Percentiles rank a stretch among this genome's conserved stretches.
These are phyloP conservation scores for Claviceps digitariae DNA, from an alignment of 2,329 filamentous ascomycete genomes.

Conservation along the genomic window DNA sequence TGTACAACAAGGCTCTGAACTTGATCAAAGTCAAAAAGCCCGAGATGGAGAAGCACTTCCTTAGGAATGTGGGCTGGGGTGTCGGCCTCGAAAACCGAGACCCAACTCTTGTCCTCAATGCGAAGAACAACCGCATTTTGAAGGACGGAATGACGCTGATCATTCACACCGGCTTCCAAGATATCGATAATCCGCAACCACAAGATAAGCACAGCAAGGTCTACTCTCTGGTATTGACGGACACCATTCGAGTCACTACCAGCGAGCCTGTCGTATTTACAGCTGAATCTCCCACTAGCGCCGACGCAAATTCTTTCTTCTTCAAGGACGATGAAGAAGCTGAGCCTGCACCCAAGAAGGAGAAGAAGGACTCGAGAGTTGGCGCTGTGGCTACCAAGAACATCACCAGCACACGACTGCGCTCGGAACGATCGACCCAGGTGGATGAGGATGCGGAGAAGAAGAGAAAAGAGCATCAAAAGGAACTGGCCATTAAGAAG, in stretches of 20 bases:
- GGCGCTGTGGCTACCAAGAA: slow-evolving; percentile 88
- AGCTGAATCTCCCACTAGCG: slow-evolving; percentile 77
- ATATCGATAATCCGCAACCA: slow-evolving; percentile 73
- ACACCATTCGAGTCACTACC: slow-evolving; percentile 79
- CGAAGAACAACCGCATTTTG: slow-evolving; percentile 67
- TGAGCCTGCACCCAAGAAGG: slow-evolving; percentile 75
- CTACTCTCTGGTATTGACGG: slow-evolving; percentile 82
- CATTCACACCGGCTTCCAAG: slow-evolving; percentile 78
- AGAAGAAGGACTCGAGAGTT: slow-evolving; percentile 70
- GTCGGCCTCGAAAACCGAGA: slow-evolving; percentile 90
- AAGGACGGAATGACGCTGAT: slow-evolving; percentile 97
- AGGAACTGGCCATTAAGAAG: slow-evolving; percentile 74
- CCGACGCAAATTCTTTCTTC: slow-evolving; percentile 94
- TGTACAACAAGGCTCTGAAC: slow-evolving; percentile 75
- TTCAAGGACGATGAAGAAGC: slow-evolving; percentile 94
- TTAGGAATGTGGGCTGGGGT: slow-evolving; percentile 82
- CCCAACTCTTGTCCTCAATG: slow-evolving; percentile 67
- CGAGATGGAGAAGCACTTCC: slow-evolving; percentile 86
- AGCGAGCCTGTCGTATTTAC: slow-evolving; percentile 82
- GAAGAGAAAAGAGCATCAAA: slow-evolving; percentile 80
- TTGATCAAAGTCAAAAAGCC: slow-evolving; percentile 84
- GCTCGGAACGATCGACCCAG: slow-evolving; percentile 79
- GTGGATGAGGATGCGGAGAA: slow-evolving; percentile 83
- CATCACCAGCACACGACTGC: slow-evolving; percentile 83
- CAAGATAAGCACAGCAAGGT: slow-evolving; percentile 82